phyloP scores from a whole-genome alignment of 2,329 filamentous ascomycete genomes.

The Phaeoacremonium minimum region DNA sequence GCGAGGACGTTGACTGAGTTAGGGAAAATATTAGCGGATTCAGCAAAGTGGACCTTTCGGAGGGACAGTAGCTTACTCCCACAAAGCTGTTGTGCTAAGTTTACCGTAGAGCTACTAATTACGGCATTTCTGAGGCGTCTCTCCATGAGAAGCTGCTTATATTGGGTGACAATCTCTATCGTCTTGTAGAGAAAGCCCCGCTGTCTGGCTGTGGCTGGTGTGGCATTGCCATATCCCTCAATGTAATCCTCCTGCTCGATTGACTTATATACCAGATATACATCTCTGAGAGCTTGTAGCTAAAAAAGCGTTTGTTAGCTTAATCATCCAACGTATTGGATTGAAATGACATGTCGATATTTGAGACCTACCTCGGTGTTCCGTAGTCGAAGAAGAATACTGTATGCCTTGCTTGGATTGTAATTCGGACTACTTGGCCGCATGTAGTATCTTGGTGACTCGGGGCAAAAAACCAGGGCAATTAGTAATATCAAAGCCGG shows the following conservation, averaged over 20 bases:
- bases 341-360: too few relatives aligned
- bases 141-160: slow-evolving; percentile 17
- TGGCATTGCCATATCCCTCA: too few relatives aligned
- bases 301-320: slow-evolving; percentile 5
- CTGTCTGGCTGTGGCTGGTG: too few relatives aligned
- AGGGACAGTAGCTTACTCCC: slow-evolving; percentile 19
- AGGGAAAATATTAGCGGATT: background rate
- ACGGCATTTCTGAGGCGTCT: slow-evolving; percentile 22
- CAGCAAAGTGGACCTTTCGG: background rate
- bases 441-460: slow-evolving; percentile 35
- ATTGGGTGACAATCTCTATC: too few relatives aligned
- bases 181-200: too few relatives aligned
- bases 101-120: slow-evolving; percentile 24
- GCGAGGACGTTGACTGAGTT: slow-evolving; percentile 32
- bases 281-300: slow-evolving; percentile 34
- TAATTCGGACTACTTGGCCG: slow-evolving; percentile 25
- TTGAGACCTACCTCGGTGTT: slow-evolving; percentile 27
- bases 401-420: slow-evolving; percentile 25
- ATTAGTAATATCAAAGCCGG: slow-evolving; percentile 26
- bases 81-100: slow-evolving; percentile 24
- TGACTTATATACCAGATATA: slow-evolving; percentile 32
- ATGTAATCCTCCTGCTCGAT: slow-evolving; percentile 16
- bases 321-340: too few relatives aligned
- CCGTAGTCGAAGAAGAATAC: slow-evolving; percentile 26
- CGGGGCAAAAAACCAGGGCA: slow-evolving; percentile 30